phyloP scores from a whole-genome alignment of 1,284 basidiomycete species.

The Ceratobasidium sp. region DNA sequence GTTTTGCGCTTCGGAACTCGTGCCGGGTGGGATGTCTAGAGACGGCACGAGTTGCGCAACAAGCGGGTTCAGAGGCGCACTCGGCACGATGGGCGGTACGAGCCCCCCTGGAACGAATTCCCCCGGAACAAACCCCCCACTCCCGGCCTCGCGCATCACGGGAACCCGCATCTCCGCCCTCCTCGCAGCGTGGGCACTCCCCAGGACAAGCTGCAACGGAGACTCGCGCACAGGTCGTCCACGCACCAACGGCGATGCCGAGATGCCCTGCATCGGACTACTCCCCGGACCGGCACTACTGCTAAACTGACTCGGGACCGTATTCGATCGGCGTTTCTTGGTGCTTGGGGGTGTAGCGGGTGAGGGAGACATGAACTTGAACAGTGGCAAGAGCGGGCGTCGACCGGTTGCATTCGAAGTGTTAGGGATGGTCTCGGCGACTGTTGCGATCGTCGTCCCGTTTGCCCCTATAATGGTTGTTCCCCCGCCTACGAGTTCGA shows the following conservation, averaged over 20 bases:
- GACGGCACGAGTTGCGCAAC: slow-evolving; percentile 5
- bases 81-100: slow-evolving; percentile 19
- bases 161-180: slow-evolving; percentile 25
- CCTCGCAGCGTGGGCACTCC: slow-evolving; percentile 7
- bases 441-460: background rate
- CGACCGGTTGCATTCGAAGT: slow-evolving; percentile 6
- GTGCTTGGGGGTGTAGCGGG: slow-evolving; percentile 26
- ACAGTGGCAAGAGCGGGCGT: slow-evolving; percentile 4
- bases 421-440: background rate
- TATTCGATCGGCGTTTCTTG: slow-evolving; percentile 21
- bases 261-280: slow-evolving; percentile 13
- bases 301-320: slow-evolving; percentile 22
- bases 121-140: background rate
- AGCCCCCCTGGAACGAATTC: background rate
- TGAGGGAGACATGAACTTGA: slow-evolving; percentile 33
- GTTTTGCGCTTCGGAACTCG: slow-evolving; percentile 4
- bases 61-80: slow-evolving; percentile 21
- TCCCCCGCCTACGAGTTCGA: no score
- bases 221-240: slow-evolving; percentile 26
- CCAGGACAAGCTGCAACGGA: slow-evolving; percentile 29
- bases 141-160: slow-evolving; percentile 30
- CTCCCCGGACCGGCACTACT: background rate
- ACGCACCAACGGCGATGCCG: slow-evolving; percentile 10
- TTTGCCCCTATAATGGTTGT: slow-evolving; percentile 1
- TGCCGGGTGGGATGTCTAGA: background rate